Evolutionary conservation across 2,329 filamentous ascomycete species (phyloP).

Genomic region (Epichloe glyceriae): DNA sequence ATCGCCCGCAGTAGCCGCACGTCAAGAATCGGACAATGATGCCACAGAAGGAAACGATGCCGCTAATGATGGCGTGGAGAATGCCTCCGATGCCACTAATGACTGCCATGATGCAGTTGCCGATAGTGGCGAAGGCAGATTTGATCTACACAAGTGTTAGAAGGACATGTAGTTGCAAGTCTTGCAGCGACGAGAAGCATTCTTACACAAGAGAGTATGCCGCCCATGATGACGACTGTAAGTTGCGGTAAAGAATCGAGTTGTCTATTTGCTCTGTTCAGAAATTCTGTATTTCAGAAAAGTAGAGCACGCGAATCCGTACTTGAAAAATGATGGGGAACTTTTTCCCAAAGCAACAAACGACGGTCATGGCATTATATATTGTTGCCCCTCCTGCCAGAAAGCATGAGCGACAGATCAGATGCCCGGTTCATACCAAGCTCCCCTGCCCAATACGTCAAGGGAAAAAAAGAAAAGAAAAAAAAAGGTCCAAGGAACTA

Average conservation of each 20-base stretch:
- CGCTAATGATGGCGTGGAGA: slow-evolving; percentile 53
- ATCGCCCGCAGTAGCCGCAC: slow-evolving; percentile 29
- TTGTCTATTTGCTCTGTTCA: neutral
- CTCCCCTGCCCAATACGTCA: neutral
- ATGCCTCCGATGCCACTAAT: slow-evolving; percentile 53
- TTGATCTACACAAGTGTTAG: slow-evolving; percentile 32
- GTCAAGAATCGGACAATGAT: slow-evolving; percentile 55
- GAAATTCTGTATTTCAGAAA: too few relatives aligned
- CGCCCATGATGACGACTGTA: slow-evolving; percentile 48
- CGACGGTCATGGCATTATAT: too few relatives aligned
- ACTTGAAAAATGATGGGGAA: too few relatives aligned
- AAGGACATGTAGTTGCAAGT: neutral
- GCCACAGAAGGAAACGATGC: slow-evolving; percentile 50
- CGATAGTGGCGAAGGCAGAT: slow-evolving; percentile 50
- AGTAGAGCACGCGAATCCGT: too few relatives aligned
- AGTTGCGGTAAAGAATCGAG: neutral
- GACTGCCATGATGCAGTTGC: slow-evolving; percentile 53
- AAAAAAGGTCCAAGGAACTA: neutral
- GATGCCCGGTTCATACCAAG: too few relatives aligned
- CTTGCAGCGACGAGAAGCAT: neutral
- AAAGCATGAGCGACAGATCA: too few relatives aligned
- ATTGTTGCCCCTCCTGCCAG: too few relatives aligned
- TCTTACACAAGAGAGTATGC: slow-evolving; percentile 71
- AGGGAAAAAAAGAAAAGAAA: neutral
- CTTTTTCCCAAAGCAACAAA: too few relatives aligned